Evolutionary conservation across 1,284 basidiomycete genomes (phyloP), one percentile per base, ranked within the genome.

Genomic region (Wolfiporia cocos): DNA sequence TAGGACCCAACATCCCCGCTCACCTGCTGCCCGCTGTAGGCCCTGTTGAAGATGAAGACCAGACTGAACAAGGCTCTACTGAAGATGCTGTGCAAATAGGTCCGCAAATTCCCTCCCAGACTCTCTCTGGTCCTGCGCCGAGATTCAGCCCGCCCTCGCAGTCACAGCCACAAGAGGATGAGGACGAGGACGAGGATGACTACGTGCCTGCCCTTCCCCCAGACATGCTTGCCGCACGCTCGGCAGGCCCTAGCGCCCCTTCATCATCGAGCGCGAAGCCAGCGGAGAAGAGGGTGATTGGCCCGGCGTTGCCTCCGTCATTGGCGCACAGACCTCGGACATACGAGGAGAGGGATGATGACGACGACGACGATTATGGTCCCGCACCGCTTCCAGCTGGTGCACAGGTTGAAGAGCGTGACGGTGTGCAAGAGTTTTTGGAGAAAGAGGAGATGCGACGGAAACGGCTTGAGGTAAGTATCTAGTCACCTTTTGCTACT

Each of bases 391-490:
- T 81, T 0, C 81, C 84, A 2, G 57, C 56, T 18, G 57, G 66
- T 2, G 38, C 48, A 61, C 41, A 67, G 55, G 10, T 58, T 56
- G 57, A 56, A 42, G 64, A 69, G 58, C 66, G 52, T 28, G 76
- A 82, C 47, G 87, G 81, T 2, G 84, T 91, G 2, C 65, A 76
- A 36, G 80, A 85, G 56, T 93, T 95, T 52, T 63, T 88, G 52
- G 90, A 89, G 57, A 72, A 76, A 38, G 92, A 96, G 62, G 86
- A 88, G 56, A 71, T 78, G 45, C 67, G 85, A 47, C 68, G 78
- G 47, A 77, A 83, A 54, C 67, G 77, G 38, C 65, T 77, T 23
- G 83, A 88, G 69, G 83, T 78, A 43, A 23, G 68, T n/a, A n/a
- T n/a, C n/a, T n/a, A n/a, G n/a, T n/a, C n/a, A n/a, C 51, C 11